A percentile compares a stretch with the other conserved stretches of the same genome.
These are phyloP conservation scores for Eucalyptus sideroxylon DNA, from an alignment of 345 rosid genomes.

Conservation along the genomic window DNA sequence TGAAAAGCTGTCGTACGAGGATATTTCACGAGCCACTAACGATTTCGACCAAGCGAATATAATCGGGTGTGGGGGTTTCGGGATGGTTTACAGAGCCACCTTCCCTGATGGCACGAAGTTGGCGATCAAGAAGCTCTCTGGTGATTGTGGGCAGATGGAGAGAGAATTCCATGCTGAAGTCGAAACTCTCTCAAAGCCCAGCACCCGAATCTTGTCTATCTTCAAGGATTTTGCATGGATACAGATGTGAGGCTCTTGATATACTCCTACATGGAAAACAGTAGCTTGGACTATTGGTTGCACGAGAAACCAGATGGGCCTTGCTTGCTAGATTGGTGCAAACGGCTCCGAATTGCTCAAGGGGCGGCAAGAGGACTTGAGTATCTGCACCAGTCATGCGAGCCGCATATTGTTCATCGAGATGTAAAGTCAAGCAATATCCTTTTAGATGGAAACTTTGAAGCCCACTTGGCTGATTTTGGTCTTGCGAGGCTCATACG, in stretches of 20 bases:
- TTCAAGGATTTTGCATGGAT: slow-evolving; percentile 67
- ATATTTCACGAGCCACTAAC: slow-evolving; percentile 55
- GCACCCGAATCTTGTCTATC: slow-evolving; percentile 77
- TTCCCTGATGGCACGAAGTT: slow-evolving; percentile 60
- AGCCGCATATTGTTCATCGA: slow-evolving; percentile 76
- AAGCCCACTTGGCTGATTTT: slow-evolving; percentile 81
- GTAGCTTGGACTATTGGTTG: slow-evolving; percentile 89
- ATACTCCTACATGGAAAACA: slow-evolving; percentile 83
- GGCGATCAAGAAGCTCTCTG: slow-evolving; percentile 74
- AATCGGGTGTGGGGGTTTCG: slow-evolving; percentile 87
- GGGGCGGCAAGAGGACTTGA: slow-evolving; percentile 65
- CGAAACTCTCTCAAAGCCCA: slow-evolving; percentile 83
- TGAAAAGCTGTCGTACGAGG: slow-evolving; percentile 48
- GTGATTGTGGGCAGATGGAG: slow-evolving; percentile 82
- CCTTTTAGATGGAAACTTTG: slow-evolving; percentile 61
- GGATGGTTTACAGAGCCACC: slow-evolving; percentile 68
- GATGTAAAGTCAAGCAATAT: slow-evolving; percentile 86
- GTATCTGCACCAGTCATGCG: slow-evolving; percentile 74
- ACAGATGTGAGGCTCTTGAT: slow-evolving; percentile 49
- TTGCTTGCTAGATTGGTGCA: slow-evolving; percentile 39
- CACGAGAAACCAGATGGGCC: slow-evolving; percentile 76
- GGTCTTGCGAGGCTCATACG: slow-evolving; percentile 73
- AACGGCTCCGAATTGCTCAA: slow-evolving; percentile 55
- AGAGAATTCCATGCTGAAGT: slow-evolving; percentile 82
- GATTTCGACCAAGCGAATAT: slow-evolving; percentile 73